Percentiles rank a stretch among this genome's conserved stretches.
These are phyloP conservation scores for Pichia sp. DNA, from an alignment of 1,139 yeast genomes.

Conservation along the genomic window DNA sequence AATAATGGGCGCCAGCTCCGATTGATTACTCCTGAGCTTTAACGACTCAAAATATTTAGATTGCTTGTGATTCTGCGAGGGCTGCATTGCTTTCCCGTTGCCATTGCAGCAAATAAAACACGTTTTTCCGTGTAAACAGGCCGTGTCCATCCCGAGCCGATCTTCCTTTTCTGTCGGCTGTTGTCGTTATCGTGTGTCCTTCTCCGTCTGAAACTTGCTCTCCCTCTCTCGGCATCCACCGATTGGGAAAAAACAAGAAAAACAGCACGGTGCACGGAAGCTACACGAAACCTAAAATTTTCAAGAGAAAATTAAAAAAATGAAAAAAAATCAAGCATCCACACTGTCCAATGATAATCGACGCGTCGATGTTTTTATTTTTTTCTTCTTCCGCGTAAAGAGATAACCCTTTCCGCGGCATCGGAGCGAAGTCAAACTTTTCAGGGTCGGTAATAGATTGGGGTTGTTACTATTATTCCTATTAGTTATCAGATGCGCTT, in stretches of 20 bases:
- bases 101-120: background rate
- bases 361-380: background rate
- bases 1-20: background rate
- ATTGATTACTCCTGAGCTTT: background rate
- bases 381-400: background rate
- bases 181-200: background rate
- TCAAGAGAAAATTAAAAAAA: too few species aligned
- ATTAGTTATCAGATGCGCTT: background rate
- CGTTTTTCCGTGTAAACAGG: background rate
- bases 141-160: background rate
- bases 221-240: too few species aligned
- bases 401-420: background rate
- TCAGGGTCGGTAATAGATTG: background rate
- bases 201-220: too few species aligned
- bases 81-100: background rate
- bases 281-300: too few species aligned
- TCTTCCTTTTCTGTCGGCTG: background rate
- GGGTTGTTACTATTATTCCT: background rate
- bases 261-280: background rate
- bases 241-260: background rate
- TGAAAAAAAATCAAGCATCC: too few species aligned
- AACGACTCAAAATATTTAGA: constrained; percentile 13
- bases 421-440: background rate
- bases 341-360: background rate
- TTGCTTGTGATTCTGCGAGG: constrained; percentile 8